Conservation (phyloP, 768 basidiomycete species). For the Rubroboletus pulcherrimus region DNA sequence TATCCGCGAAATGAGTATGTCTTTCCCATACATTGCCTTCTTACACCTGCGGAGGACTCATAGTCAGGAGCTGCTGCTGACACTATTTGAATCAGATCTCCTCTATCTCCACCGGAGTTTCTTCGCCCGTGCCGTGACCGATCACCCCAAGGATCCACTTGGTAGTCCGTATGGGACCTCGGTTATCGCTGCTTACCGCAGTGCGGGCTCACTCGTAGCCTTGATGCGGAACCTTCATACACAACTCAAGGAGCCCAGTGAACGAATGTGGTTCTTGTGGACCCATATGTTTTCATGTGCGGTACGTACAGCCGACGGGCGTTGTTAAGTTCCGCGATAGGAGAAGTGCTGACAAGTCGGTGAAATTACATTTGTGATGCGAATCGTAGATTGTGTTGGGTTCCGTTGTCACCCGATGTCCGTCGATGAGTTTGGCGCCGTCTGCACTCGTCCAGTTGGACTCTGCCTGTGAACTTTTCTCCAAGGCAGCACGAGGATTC, state of each 20-base stretch:
- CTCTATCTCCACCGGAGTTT: conserved; percentile 71
- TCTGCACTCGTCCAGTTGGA: conserved; percentile 71
- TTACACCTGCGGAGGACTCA: neutral
- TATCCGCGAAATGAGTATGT: conserved; percentile 66
- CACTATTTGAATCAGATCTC: conserved; percentile 42
- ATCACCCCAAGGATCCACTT: conserved; percentile 70
- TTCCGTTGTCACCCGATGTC: conserved; percentile 73
- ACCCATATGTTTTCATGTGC: conserved; percentile 56
- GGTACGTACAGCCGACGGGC: conserved; percentile 36
- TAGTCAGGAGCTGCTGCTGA: conserved; percentile 12
- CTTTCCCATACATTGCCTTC: neutral
- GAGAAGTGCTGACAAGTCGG: conserved; percentile 11
- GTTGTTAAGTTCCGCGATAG: conserved; percentile 9
- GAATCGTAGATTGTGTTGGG: conserved; percentile 56
- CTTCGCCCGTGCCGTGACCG: conserved; percentile 68
- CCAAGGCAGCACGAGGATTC: conserved; percentile 65
- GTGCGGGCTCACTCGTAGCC: conserved; percentile 66
- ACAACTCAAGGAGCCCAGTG: conserved; percentile 59
- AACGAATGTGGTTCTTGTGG: conserved; percentile 59
- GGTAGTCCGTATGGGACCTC: conserved; percentile 71
- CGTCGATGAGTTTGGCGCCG: conserved; percentile 73
- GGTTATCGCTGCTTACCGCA: conserved; percentile 70
- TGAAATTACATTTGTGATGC: conserved; percentile 4
- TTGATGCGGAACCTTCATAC: conserved; percentile 65
- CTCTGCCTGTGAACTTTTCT: conserved; percentile 70